These are phyloP conservation scores for Geotrichum reessii DNA, from an alignment of 1,139 yeast genomes.

Conservation along the genomic window DNA sequence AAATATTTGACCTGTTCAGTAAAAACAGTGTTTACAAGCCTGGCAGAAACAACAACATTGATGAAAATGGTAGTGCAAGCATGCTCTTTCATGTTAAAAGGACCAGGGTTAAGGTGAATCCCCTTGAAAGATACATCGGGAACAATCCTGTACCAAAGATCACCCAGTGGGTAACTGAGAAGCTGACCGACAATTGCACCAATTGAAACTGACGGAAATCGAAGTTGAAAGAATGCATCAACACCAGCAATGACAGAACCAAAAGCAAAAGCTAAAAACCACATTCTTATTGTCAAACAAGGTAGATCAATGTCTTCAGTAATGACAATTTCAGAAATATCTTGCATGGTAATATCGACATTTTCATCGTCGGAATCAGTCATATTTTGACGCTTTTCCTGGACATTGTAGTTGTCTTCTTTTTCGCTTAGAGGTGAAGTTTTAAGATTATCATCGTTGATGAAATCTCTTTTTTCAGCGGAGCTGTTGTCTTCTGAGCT, in stretches of 20 bases:
- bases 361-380: background rate
- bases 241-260: slow-evolving; percentile 42
- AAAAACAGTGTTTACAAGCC: slow-evolving; percentile 38
- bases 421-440: background rate
- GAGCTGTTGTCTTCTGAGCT: background rate
- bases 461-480: background rate
- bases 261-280: slow-evolving; percentile 33
- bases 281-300: slow-evolving; percentile 34
- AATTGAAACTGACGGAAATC: slow-evolving; percentile 43
- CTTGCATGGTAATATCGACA: slow-evolving; percentile 4
- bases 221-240: slow-evolving; percentile 47
- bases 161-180: slow-evolving; percentile 49
- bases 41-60: slow-evolving; percentile 46
- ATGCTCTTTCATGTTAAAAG: slow-evolving; percentile 52
- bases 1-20: slow-evolving; percentile 32
- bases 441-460: background rate
- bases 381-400: background rate
- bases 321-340: slow-evolving; percentile 10
- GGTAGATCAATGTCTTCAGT: slow-evolving; percentile 2
- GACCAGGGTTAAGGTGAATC: slow-evolving; percentile 38
- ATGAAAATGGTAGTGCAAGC: slow-evolving; percentile 48
- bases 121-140: slow-evolving; percentile 33
- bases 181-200: slow-evolving; percentile 47
- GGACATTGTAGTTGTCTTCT: background rate
- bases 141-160: slow-evolving; percentile 38